Conservation (phyloP, 306 rosid genomes). For the Trichosanthes truncata region DNA sequence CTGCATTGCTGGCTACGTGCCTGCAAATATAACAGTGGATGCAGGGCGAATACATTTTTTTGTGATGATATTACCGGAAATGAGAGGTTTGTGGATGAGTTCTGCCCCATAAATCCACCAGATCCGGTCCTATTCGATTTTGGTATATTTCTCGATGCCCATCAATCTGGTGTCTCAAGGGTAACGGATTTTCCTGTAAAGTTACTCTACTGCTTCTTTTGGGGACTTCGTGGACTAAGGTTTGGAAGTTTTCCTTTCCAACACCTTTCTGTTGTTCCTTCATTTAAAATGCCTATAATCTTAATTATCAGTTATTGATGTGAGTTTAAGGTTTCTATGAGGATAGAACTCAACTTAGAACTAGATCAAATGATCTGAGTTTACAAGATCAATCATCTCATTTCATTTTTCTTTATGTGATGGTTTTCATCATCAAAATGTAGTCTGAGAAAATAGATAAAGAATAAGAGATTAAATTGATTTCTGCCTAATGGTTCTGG, state of each 20-base stretch:
- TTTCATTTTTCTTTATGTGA: too few species aligned
- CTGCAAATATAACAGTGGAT: not conserved
- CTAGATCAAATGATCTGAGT: too few species aligned
- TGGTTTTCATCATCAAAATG: too few species aligned
- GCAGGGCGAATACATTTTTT: not conserved
- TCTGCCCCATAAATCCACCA: conserved; percentile 7
- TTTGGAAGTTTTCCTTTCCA: not conserved
- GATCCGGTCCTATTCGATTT: not conserved
- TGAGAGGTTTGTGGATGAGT: not conserved
- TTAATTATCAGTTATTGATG: too few species aligned
- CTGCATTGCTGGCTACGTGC: conserved; percentile 9
- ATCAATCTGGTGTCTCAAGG: not conserved
- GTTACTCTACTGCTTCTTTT: not conserved
- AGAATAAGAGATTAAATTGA: too few species aligned
- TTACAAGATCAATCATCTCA: too few species aligned
- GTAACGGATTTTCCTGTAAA: not conserved
- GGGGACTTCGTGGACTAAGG: not conserved
- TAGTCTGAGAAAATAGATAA: too few species aligned
- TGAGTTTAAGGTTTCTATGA: too few species aligned
- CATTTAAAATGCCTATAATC: too few species aligned
- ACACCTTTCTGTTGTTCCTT: too few species aligned
- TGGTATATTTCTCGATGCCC: not conserved
- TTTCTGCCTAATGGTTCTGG: too few species aligned
- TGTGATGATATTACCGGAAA: not conserved
- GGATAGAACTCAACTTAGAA: too few species aligned